Percentiles rank a stretch among this genome's conserved stretches.
Evolutionary conservation across 2,329 filamentous ascomycete genomes (phyloP).

Genomic region (Monilinia fructicola): DNA sequence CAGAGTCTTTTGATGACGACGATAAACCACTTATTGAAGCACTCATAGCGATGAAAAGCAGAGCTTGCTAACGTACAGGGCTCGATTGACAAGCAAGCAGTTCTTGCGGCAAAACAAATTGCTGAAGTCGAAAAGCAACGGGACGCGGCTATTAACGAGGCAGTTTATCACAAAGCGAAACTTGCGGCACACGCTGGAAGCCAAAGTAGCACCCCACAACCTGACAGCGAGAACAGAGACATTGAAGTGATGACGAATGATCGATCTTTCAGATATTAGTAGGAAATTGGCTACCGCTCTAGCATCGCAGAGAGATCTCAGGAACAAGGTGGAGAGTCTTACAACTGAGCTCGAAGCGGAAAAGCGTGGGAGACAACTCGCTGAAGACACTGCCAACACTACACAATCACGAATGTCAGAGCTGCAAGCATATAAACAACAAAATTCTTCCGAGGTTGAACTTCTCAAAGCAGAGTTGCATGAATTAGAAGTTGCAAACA

Average conservation of each 20-base stretch:
- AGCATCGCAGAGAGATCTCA: conserved; percentile 76
- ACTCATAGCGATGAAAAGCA: conserved; percentile 82
- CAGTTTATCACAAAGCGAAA: conserved; percentile 91
- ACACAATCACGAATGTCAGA: conserved; percentile 81
- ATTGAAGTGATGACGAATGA: conserved; percentile 59
- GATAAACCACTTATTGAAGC: conserved; percentile 92
- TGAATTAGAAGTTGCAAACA: conserved; percentile 69
- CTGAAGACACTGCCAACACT: conserved; percentile 82
- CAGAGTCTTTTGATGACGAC: conserved; percentile 84
- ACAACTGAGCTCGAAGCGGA: conserved; percentile 76
- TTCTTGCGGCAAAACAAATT: conserved; percentile 81
- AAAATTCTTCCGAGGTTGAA: conserved; percentile 81
- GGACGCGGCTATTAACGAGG: conserved; percentile 91
- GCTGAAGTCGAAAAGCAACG: conserved; percentile 93
- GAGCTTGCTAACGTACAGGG: conserved; percentile 88
- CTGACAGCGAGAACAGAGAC: conserved; percentile 57
- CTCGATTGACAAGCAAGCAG: conserved; percentile 84
- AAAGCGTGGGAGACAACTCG: conserved; percentile 74
- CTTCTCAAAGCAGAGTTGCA: conserved; percentile 83
- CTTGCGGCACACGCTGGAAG: conserved; percentile 78
- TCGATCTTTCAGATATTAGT: conserved; percentile 69
- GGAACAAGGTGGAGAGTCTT: conserved; percentile 68
- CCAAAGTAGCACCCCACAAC: conserved; percentile 58
- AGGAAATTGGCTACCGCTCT: conserved; percentile 81
- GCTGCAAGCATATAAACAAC: conserved; percentile 79